Base-by-base conservation (phyloP, 345 rosid species). In the Alliaria petiolata region DNA sequence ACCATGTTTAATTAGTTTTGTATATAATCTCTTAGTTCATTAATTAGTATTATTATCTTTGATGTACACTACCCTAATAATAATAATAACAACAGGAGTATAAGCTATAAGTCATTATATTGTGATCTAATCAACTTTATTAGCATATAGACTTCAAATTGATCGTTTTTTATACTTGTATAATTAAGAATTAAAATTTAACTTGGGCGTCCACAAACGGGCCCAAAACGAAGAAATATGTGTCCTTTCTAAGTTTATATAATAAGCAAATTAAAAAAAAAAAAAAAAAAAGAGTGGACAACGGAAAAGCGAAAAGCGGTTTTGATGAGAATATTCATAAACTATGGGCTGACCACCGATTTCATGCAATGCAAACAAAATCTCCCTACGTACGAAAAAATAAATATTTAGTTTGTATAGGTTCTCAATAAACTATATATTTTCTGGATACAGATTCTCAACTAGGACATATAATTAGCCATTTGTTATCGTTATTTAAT, bases 301-400 rank as follows among this genome's bases (percentile, higher is more conserved):
- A 55, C 19, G 53, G 33, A 43, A 45, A 45, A 55, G 25, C 30
- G 43, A 34, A 60, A 50, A 76, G 79, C 66, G 79, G 79, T 76
- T 76, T 76, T 5, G 75, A 55, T 31, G 40, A 46, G 66, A 69
- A 69, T 62, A 63, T 36, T 19, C 14, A 38, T 69, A 69, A 53
- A 62, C 79, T 31, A 57, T 69, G 79, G 79, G 79, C 79, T 63
- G 62, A 55, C 79, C 71, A 76, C 80, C 56, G 80, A 70, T 56
- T 64, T 49, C 76, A 70, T 76, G 80, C 76, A 70, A 76, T 70
- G 76, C 76, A 70, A 70, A 76, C 80, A 76, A 76, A 69, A 47
- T 76, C 55, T 56, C 54, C 60, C 33, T 76, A 70, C 76, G 71
- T 70, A 63, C 66, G 10, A 62, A 31, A 38, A 12, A n/a, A 19